Base-by-base conservation (phyloP, 2,329 filamentous ascomycete species). In the Xylaria sp. region DNA sequence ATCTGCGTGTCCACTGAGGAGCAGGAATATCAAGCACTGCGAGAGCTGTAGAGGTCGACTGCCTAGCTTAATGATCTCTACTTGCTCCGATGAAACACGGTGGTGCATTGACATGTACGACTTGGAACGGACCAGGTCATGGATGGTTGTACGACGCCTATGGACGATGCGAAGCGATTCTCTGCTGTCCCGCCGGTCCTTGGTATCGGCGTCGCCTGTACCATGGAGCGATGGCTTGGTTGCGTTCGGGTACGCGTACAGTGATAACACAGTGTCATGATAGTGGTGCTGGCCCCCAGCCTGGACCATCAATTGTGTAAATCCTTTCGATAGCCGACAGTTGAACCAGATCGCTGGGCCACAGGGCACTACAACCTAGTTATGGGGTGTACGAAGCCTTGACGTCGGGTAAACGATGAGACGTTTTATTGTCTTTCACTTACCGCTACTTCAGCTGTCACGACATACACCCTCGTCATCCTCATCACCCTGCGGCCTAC, bases 261-360 rank as follows among this genome's bases (percentile, higher is more conserved):
- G 65, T 68, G n/a, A 69, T 48, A 63, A 55, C 52, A 70, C 64
- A 61, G 69, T 69, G 65, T 63, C 63, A 58, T 61, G 12, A 18
- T 46, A 0, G 20, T 46, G 3, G 28, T 60, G 20, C 12, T 31
- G 62, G 66, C 55, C 18, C 39, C 63, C 57, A 39, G 58, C 52
- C 65, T 48, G 52, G 64, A 59, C 59, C 39, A 62, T 62, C 46
- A 65, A 58, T n/a, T 37, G 15, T 52, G 68, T 64, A 66, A 69
- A 73, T 75, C 65, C 73, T 28, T 28, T 71, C 71, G 76, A 78
- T 78, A 78, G 70, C 75, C 75, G 76, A 71, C 71, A 74, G 75
- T 69, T 74, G 74, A 76, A 73, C 75, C 76, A 77, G 76, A 78
- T 78, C 75, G 76, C 70, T 67, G 76, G 76, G 76, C 72, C 71